phyloP scores from a whole-genome alignment of 106 monocot species.

The Dendrobium catenatum region DNA sequence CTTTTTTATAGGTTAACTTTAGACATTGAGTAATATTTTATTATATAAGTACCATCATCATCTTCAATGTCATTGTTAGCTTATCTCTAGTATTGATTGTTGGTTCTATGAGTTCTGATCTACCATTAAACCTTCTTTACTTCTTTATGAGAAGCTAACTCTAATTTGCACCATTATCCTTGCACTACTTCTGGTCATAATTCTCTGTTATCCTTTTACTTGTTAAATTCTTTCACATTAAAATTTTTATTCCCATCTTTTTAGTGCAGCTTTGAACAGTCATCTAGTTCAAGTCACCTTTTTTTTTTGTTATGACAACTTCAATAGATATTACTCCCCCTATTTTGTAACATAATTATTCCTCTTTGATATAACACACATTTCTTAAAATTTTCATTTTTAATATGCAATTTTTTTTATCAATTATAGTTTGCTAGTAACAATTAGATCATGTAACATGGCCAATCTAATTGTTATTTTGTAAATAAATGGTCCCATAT shows the following conservation, averaged over 20 bases:
- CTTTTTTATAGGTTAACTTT: not conserved
- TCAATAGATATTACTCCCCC: no score
- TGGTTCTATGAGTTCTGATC: not conserved
- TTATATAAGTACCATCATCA: not conserved
- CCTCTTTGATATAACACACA: no score
- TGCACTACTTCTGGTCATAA: not conserved
- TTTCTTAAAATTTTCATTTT: no score
- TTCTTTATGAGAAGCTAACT: not conserved
- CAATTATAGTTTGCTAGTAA: no score
- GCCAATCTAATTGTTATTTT: no score
- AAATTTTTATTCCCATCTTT: not conserved
- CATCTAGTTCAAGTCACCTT: no score
- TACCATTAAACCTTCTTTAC: not conserved
- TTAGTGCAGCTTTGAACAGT: not conserved
- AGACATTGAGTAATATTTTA: not conserved
- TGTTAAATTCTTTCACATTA: not conserved
- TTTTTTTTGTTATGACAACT: no score
- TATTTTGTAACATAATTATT: no score
- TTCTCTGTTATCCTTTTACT: not conserved
- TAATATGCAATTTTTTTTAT: no score
- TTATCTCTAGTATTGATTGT: not conserved
- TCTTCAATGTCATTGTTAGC: not conserved
- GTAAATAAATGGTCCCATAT: no score
- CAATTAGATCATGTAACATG: no score
- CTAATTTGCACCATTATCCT: not conserved